phyloP scores from a whole-genome alignment of 495 filamentous ascomycete species.

The Penicillium ucsense region DNA sequence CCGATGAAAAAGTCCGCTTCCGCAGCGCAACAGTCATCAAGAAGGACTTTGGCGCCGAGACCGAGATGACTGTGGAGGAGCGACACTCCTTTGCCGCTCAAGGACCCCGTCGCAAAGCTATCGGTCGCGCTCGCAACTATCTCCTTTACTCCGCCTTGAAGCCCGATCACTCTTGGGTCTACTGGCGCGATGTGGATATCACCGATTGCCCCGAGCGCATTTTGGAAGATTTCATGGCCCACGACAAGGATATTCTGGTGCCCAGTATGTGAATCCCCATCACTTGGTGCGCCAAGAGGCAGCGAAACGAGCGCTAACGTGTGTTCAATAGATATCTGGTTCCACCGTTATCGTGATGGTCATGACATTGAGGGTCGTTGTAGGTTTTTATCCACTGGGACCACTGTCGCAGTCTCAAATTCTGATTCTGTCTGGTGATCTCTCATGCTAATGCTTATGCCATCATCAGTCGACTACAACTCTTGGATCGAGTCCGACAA shows the following conservation, averaged over 20 bases:
- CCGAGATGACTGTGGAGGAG: slow-evolving; percentile 65
- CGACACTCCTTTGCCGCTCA: slow-evolving; percentile 83
- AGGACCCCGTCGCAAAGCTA: slow-evolving; percentile 79
- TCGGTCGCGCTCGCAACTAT: slow-evolving; percentile 87
- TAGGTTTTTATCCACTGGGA: slow-evolving; percentile 32
- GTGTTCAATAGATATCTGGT: slow-evolving; percentile 73
- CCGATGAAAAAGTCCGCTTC: slow-evolving; percentile 66
- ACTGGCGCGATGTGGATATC: slow-evolving; percentile 98
- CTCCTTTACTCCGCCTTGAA: slow-evolving; percentile 76
- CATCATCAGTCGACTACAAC: slow-evolving; percentile 80
- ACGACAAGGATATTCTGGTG: slow-evolving; percentile 86
- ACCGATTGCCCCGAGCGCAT: slow-evolving; percentile 79
- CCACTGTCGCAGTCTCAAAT: background rate
- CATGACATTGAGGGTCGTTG: slow-evolving; percentile 90
- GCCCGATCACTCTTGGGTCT: slow-evolving; percentile 94
- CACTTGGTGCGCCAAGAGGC: background rate
- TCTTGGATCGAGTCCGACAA: slow-evolving; percentile 95
- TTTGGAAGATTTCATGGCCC: slow-evolving; percentile 89
- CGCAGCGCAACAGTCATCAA: slow-evolving; percentile 71
- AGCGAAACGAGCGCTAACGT: slow-evolving; percentile 13
- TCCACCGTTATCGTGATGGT: slow-evolving; percentile 79
- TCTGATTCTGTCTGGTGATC: background rate
- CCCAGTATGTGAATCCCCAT: slow-evolving; percentile 59
- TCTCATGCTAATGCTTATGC: slow-evolving; percentile 4
- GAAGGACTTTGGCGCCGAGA: slow-evolving; percentile 74